phyloP scores from a whole-genome alignment of 257 asterid species.

The Solanum stenotomum region DNA sequence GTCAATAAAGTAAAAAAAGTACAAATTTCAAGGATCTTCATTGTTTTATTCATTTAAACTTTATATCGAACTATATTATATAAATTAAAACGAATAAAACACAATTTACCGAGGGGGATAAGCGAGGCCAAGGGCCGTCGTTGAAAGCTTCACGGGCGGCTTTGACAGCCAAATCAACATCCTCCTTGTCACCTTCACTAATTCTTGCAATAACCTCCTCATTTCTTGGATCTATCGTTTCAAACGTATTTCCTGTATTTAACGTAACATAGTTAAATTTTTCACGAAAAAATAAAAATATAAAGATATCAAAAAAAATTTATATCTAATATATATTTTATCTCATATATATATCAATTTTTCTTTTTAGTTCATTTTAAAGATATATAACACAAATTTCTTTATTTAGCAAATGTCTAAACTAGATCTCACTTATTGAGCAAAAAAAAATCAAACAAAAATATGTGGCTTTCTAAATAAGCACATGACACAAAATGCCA shows the following conservation, averaged over 20 bases:
- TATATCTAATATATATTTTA: no score
- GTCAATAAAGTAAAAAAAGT: no score
- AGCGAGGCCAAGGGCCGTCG: conserved; percentile 38
- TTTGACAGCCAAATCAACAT: conserved; percentile 25
- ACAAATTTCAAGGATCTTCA: no score
- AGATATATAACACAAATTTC: no score
- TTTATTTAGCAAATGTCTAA: background rate
- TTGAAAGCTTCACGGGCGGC: conserved; percentile 39
- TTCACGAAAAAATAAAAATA: no score
- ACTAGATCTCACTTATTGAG: background rate
- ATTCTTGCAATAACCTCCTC: conserved; percentile 22
- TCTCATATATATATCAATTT: no score
- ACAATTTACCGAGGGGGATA: conserved; percentile 16
- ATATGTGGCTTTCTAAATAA: background rate
- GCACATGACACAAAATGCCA: background rate
- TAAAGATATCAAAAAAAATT: no score
- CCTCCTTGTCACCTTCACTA: conserved; percentile 28
- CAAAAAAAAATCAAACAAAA: background rate
- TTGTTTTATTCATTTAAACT: background rate
- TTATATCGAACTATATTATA: background rate
- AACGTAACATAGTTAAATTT: no score
- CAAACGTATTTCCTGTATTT: conserved; percentile 15
- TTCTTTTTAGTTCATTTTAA: background rate
- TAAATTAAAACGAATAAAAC: background rate
- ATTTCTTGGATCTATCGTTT: conserved; percentile 30